phyloP scores from a whole-genome alignment of 352 stramenopile genomes.

The Hyaloperonospora arabidopsidis region DNA sequence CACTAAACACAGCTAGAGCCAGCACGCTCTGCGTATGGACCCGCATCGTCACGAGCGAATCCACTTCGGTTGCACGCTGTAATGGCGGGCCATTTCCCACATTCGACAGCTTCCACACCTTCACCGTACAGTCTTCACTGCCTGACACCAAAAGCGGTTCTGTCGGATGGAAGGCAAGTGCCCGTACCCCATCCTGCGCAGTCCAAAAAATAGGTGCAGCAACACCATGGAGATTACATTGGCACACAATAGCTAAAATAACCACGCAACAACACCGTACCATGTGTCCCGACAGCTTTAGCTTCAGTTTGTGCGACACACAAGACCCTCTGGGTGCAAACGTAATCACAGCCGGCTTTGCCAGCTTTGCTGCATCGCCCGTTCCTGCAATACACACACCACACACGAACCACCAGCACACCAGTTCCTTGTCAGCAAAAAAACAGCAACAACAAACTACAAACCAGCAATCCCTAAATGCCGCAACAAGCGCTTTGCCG shows the following conservation, averaged over 20 bases:
- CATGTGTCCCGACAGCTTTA: slow-evolving; percentile 80
- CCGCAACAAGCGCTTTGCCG: background rate
- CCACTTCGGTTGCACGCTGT: slow-evolving; percentile 64
- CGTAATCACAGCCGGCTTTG: slow-evolving; percentile 39
- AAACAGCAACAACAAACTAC: slow-evolving; percentile 2
- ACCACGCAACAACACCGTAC: slow-evolving; percentile 23
- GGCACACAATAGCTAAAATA: background rate
- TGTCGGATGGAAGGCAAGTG: slow-evolving; percentile 72
- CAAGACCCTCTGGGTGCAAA: slow-evolving; percentile 57
- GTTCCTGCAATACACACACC: slow-evolving; percentile 20
- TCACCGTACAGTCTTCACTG: slow-evolving; percentile 80
- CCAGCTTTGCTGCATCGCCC: slow-evolving; percentile 30
- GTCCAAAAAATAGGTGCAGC: background rate
- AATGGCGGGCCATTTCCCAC: slow-evolving; percentile 53
- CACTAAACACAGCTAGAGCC: slow-evolving; percentile 58
- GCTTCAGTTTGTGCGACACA: slow-evolving; percentile 74
- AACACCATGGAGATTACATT: background rate
- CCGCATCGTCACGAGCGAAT: slow-evolving; percentile 69
- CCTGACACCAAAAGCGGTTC: slow-evolving; percentile 76
- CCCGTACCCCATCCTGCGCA: slow-evolving; percentile 62
- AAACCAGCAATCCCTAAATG: background rate
- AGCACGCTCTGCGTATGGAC: slow-evolving; percentile 72
- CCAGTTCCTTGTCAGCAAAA: slow-evolving; percentile 2
- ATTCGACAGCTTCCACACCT: slow-evolving; percentile 73
- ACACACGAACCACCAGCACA: background rate